Base-by-base conservation (phyloP, 2,329 filamentous ascomycete species). In the Aspergillus viridinutans region DNA sequence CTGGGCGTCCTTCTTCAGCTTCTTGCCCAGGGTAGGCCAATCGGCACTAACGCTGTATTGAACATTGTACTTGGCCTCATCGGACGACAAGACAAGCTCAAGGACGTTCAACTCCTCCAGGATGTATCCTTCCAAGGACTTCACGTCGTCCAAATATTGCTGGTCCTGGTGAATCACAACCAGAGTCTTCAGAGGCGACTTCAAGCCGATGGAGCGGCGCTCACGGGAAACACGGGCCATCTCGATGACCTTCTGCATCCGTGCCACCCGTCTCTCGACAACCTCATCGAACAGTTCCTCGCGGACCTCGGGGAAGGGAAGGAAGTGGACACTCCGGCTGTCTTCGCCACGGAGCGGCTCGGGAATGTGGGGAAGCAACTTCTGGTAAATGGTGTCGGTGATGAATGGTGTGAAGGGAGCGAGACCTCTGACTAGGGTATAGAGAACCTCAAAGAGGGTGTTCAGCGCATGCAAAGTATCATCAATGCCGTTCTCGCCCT, bases 211-310 rank as follows among this genome's bases (percentile, higher is more conserved):
- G 48, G 87, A 86, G 58, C 89, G 86, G 52, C 92, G 86, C 74
- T 97, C 94, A 73, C 94, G 85, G 52, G 90, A 92, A 52, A 93
- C 85, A 69, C 94, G 85, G 49, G 86, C 90, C 60, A 97, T 83
- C 69, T 97, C 92, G 72, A 99, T 97, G 70, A 97, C 92, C 64
- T 87, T 89, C 75, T 97, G 93, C 94, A 99, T 97, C 50, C 92
- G 86, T 61, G 84, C 82, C 12, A 97, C 92, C 63, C 90, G 85
- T 61, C 94, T 85, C 78, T 97, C 93, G 48, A 97, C 87, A 23
- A 85, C 88, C 51, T 85, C 83, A 71, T 97, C 89, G 69, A 96
- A 97, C 4, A 97, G 83, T 70, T 96, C 92, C 67, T 91, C 83
- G 59, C 91, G 85, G 1, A 97, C 92, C 61, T 92, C 88, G 12